A percentile compares a stretch with the other conserved stretches of the same genome.
Evolutionary conservation across 306 rosid species (phyloP).

Genomic region (Glycyrrhiza uralensis): DNA sequence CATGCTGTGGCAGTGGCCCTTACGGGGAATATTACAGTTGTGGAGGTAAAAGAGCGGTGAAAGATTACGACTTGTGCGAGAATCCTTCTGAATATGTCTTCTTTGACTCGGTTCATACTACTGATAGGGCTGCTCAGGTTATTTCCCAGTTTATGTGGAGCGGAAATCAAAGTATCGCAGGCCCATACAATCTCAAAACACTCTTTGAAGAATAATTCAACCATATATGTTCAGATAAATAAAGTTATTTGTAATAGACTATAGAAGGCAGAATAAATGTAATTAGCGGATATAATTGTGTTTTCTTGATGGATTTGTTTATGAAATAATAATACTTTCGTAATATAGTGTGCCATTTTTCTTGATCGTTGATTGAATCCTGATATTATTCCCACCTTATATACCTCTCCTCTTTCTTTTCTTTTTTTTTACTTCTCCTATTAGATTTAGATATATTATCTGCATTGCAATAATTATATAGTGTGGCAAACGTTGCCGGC

Average conservation of each 20-base stretch:
- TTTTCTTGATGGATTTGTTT: neutral
- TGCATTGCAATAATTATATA: too few relatives aligned
- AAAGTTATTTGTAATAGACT: neutral
- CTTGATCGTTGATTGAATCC: too few relatives aligned
- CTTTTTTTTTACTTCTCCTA: too few relatives aligned
- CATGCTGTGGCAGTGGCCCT: slow-evolving; percentile 63
- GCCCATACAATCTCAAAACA: slow-evolving; percentile 25
- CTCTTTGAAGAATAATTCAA: slow-evolving; percentile 20
- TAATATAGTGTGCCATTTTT: too few relatives aligned
- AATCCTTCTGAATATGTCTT: slow-evolving; percentile 42
- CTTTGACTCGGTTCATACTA: slow-evolving; percentile 51
- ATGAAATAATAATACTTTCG: too few relatives aligned
- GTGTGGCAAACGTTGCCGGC: too few relatives aligned
- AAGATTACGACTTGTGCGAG: slow-evolving; percentile 45
- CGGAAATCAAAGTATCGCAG: slow-evolving; percentile 12
- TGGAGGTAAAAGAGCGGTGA: slow-evolving; percentile 46
- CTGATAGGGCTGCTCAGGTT: slow-evolving; percentile 34
- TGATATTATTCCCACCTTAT: too few relatives aligned
- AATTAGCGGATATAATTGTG: neutral
- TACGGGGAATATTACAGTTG: slow-evolving; percentile 47
- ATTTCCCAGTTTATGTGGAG: slow-evolving; percentile 42
- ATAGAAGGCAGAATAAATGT: neutral
- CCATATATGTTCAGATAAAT: neutral
- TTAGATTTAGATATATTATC: too few relatives aligned
- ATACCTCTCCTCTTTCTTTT: too few relatives aligned